Evolutionary conservation across 768 basidiomycete genomes (phyloP).

Genomic region (Rhodotorula toruloides): DNA sequence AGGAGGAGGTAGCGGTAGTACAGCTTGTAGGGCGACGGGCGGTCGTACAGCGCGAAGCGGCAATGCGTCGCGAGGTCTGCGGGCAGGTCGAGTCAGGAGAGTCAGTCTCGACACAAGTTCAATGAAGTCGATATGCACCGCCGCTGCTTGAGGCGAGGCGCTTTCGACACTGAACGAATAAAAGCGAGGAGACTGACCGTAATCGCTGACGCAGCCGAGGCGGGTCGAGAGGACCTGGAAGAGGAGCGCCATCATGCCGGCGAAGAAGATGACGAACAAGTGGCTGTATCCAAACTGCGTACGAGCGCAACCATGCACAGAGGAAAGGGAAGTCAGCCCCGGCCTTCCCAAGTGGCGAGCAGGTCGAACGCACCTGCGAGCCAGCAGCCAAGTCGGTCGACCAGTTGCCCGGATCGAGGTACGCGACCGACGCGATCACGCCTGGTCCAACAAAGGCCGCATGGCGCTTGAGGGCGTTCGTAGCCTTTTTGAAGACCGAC

Average conservation of each 20-base stretch:
- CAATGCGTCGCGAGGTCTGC: slow-evolving; percentile 61
- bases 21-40: slow-evolving; percentile 50
- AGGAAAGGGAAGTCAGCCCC: slow-evolving; percentile 39
- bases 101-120: background rate
- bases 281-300: slow-evolving; percentile 70
- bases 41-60: slow-evolving; percentile 61
- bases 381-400: slow-evolving; percentile 38
- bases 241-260: slow-evolving; percentile 75
- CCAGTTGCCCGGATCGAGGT: slow-evolving; percentile 33
- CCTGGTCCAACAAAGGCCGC: slow-evolving; percentile 30
- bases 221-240: slow-evolving; percentile 76
- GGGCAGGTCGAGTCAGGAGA: background rate
- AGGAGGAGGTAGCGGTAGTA: slow-evolving; percentile 10
- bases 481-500: background rate
- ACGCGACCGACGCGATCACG: slow-evolving; percentile 29
- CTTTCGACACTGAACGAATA: background rate
- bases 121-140: no score
- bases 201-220: slow-evolving; percentile 55
- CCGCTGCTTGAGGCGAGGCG: background rate
- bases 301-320: slow-evolving; percentile 39
- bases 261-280: slow-evolving; percentile 75
- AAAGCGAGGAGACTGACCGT: slow-evolving; percentile 30
- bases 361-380: background rate
- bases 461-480: slow-evolving; percentile 22
- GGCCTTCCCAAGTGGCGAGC: background rate